Percentiles rank a stretch among this genome's conserved stretches.
Conservation (phyloP, 2,329 filamentous ascomycete genomes). For the Calycina herbarum region DNA sequence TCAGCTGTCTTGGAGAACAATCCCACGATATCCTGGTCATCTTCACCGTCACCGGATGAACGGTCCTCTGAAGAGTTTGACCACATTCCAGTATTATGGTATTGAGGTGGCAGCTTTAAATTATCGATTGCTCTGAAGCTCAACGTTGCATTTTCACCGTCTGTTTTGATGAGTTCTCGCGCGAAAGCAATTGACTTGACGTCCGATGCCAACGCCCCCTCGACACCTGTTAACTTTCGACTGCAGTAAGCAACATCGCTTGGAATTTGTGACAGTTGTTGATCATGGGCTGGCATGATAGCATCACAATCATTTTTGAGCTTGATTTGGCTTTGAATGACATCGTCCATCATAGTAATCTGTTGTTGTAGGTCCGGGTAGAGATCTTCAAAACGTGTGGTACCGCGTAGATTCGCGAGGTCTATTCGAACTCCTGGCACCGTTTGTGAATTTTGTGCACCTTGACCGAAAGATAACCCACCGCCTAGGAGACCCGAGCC, state of each 20-base stretch:
- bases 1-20: constrained; percentile 64
- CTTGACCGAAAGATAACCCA: constrained; percentile 47
- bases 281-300: constrained; percentile 62
- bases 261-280: constrained; percentile 63
- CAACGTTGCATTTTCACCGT: constrained; percentile 68
- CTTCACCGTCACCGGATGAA: constrained; percentile 43
- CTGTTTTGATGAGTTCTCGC: constrained; percentile 59
- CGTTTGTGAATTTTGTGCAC: constrained; percentile 49
- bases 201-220: constrained; percentile 63
- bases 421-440: constrained; percentile 78
- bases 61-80: constrained; percentile 43
- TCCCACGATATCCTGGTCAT: constrained; percentile 59
- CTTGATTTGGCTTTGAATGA: constrained; percentile 77
- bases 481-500: constrained; percentile 34
- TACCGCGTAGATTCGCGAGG: constrained; percentile 74
- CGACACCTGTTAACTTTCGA: constrained; percentile 61
- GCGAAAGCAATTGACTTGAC: constrained; percentile 58
- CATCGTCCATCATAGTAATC: constrained; percentile 75
- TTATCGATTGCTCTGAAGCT: constrained; percentile 75
- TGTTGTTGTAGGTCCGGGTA: constrained; percentile 77
- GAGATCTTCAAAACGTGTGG: constrained; percentile 89
- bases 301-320: constrained; percentile 76
- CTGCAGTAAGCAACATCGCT: constrained; percentile 65
- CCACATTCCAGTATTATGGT: constrained; percentile 45
- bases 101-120: constrained; percentile 64